phyloP scores from a whole-genome alignment of 768 basidiomycete genomes.

The Trametes meyenii region DNA sequence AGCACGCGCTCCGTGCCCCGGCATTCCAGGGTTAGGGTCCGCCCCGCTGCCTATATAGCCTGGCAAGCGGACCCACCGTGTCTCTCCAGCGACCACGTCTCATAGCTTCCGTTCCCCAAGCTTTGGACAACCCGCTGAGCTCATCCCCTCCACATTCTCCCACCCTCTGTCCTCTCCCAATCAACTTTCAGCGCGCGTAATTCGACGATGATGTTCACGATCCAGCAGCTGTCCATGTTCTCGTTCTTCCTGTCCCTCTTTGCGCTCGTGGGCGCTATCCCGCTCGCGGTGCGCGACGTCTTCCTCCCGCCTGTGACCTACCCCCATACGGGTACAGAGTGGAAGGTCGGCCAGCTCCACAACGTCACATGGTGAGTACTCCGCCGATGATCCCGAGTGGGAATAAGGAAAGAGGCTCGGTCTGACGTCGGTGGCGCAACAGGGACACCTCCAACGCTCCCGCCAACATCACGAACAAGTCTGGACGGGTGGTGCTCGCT shows the following conservation, averaged over 20 bases:
- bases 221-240: constrained; percentile 28
- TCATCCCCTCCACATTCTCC: background rate
- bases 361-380: constrained; percentile 54
- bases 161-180: background rate
- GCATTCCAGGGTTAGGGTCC: constrained; percentile 11
- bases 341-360: constrained; percentile 46
- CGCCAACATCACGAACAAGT: constrained; percentile 43
- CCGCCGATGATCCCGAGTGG: no score
- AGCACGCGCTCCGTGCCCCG: background rate
- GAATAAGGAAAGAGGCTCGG: background rate
- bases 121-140: constrained; percentile 14
- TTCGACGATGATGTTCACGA: constrained; percentile 27
- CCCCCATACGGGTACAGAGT: constrained; percentile 45
- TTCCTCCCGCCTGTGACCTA: constrained; percentile 50
- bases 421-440: background rate
- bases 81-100: constrained; percentile 15
- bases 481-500: constrained; percentile 29
- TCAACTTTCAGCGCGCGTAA: background rate
- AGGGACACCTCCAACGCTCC: constrained; percentile 48
- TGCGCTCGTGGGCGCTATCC: constrained; percentile 35
- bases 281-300: constrained; percentile 46
- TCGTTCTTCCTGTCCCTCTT: constrained; percentile 29
- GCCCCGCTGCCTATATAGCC: constrained; percentile 10
- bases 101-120: constrained; percentile 19
- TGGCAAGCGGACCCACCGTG: background rate